Base-by-base conservation (phyloP, 495 filamentous ascomycete species). In the Barbatosphaeria neglecta region DNA sequence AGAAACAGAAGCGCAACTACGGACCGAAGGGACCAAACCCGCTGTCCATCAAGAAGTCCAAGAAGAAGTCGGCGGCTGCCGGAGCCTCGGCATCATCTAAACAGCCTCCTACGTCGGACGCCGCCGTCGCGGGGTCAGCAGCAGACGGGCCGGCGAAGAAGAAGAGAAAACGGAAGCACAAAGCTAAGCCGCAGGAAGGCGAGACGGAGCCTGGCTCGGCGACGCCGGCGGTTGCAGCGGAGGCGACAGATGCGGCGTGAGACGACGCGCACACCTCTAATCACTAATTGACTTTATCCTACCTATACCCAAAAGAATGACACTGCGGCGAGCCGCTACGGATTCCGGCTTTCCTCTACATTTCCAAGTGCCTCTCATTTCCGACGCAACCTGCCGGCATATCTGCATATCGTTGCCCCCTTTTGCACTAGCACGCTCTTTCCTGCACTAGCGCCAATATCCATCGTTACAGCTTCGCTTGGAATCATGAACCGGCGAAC, bases 11-110 rank as follows among this genome's bases (percentile, higher is more conserved):
- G 53, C 66, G 62, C 43, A 39, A 6, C 9, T 72, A 78, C 49
- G 89, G 90, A 17, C 73, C 68, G 0, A 96, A 90, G 63, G 82
- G 73, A 7, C 88, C 90, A 8, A 98, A 98, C 70, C 92, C 92
- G 9, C 68, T 97, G 51, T 81, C 87, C 49, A 67, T 94, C 52
- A 93, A 87, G 73, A 98, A 95, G 68, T 41, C 52, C 31, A 63
- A 60, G 50, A 58, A 50, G 49, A 40, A 38, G 31, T 4, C 39
- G 39, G 4, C 39, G 16, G 13, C 10, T 2, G 20, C 4, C 5
- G 20, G 15, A 8, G 13, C 10, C 1, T n/a, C 31, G 3, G 9
- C 31, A n/a, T 2, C 31, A n/a, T 5, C 15, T 4, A 35, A n/a
- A 6, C 31, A 35, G 13, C 2, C 8, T 2, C 15, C 27, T 10